Conservation (phyloP, 1,284 basidiomycete species). For the Cryptococcus jaspeensis region DNA sequence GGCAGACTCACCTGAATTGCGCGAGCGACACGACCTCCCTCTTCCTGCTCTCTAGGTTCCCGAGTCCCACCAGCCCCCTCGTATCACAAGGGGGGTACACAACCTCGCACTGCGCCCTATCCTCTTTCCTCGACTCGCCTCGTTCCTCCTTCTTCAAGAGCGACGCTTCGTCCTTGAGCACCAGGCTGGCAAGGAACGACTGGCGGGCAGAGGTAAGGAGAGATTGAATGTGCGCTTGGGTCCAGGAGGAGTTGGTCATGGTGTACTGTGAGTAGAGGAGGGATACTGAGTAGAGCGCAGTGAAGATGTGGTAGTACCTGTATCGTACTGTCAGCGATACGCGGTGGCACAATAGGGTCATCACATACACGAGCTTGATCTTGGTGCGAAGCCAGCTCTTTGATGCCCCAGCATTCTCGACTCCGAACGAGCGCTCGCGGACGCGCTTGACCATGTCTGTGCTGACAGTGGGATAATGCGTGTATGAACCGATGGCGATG, state of each 20-base stretch:
- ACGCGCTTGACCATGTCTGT: slow-evolving; percentile 90
- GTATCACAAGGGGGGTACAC: slow-evolving; percentile 96
- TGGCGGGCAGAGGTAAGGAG: slow-evolving; percentile 56
- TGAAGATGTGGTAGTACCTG: slow-evolving; percentile 88
- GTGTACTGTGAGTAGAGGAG: slow-evolving; percentile 67
- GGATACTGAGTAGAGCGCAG: slow-evolving; percentile 73
- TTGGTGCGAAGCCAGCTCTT: slow-evolving; percentile 61
- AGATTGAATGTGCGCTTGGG: slow-evolving; percentile 74
- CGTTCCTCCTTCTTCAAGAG: slow-evolving; percentile 20
- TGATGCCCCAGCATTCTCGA: slow-evolving; percentile 71
- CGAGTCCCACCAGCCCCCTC: slow-evolving; percentile 63
- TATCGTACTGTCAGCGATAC: not conserved
- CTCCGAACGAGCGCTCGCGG: slow-evolving; percentile 58
- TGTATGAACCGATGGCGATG: slow-evolving; percentile 81
- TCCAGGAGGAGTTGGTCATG: slow-evolving; percentile 97
- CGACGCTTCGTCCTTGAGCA: slow-evolving; percentile 37
- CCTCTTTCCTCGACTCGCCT: slow-evolving; percentile 16
- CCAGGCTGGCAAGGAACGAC: slow-evolving; percentile 28
- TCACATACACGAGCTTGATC: slow-evolving; percentile 70
- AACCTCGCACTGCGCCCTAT: slow-evolving; percentile 49
- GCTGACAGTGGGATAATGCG: slow-evolving; percentile 96
- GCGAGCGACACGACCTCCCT: slow-evolving; percentile 80
- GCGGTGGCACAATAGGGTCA: not conserved
- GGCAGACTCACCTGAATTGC: slow-evolving; percentile 72
- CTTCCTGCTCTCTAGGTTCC: slow-evolving; percentile 60